These are phyloP conservation scores for Beauveria asiatica DNA, from an alignment of 2,329 filamentous ascomycete genomes.

Conservation along the genomic window DNA sequence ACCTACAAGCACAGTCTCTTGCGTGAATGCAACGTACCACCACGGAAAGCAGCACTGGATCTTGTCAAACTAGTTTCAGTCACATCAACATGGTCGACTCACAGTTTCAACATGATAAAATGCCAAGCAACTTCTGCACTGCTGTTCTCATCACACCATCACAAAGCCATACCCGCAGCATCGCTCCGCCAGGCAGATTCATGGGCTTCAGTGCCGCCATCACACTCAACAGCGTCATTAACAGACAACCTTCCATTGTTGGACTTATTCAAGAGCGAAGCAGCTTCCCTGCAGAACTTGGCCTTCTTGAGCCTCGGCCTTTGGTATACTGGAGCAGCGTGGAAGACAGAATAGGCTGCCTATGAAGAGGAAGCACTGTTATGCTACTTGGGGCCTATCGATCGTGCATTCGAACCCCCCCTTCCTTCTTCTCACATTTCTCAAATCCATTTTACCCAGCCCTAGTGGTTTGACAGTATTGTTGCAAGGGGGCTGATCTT, in stretches of 20 bases:
- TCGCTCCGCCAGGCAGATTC: constrained; percentile 27
- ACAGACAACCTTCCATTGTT: constrained; percentile 48
- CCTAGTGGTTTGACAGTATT: not conserved
- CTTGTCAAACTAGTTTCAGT: not conserved
- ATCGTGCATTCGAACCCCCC: not conserved
- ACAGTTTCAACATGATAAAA: not conserved
- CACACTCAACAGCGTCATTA: constrained; percentile 52
- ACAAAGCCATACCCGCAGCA: constrained; percentile 5
- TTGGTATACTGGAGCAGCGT: constrained; percentile 56
- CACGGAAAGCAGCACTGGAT: not conserved
- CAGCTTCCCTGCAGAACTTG: constrained; percentile 43
- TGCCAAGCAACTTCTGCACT: not conserved
- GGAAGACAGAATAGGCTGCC: constrained; percentile 48
- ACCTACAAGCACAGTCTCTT: not conserved
- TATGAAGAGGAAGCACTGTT: constrained; percentile 12
- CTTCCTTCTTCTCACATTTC: not conserved
- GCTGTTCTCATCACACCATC: not conserved
- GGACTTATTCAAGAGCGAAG: constrained; percentile 49
- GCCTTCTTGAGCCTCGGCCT: constrained; percentile 52
- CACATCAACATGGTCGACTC: not conserved
- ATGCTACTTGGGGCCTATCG: too few relatives aligned
- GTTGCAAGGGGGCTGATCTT: not conserved
- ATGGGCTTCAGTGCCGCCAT: constrained; percentile 33
- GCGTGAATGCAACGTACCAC: not conserved
- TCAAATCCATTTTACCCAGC: not conserved